These are phyloP conservation scores for Plectranthus barbatus DNA, from an alignment of 257 asterid species.

Conservation along the genomic window DNA sequence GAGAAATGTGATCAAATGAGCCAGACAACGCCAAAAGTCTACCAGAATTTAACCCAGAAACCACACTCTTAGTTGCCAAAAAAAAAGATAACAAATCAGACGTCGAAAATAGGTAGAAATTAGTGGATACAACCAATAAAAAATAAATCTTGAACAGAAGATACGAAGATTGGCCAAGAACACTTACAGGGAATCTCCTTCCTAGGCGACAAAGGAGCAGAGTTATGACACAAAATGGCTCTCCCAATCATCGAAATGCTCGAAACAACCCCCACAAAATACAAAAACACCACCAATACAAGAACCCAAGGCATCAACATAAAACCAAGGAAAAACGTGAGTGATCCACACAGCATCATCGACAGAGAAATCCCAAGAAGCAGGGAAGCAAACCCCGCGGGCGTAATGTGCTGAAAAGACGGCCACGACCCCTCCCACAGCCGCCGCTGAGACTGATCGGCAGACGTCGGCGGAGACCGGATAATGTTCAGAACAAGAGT, in stretches of 20 bases:
- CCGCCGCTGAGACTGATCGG: slow-evolving; percentile 21
- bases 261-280: slow-evolving; percentile 73
- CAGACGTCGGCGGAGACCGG: slow-evolving; percentile 30
- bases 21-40: too few species aligned
- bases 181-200: slow-evolving; percentile 52
- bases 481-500: slow-evolving; percentile 33
- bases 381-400: slow-evolving; percentile 73
- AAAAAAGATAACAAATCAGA: neutral
- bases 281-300: slow-evolving; percentile 58
- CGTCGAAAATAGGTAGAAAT: neutral
- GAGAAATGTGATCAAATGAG: too few species aligned
- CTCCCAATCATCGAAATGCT: slow-evolving; percentile 77
- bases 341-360: slow-evolving; percentile 80
- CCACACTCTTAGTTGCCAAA: neutral
- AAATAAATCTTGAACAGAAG: neutral
- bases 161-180: neutral
- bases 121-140: neutral
- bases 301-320: slow-evolving; percentile 93
- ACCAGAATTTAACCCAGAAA: too few species aligned
- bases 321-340: slow-evolving; percentile 84
- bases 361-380: slow-evolving; percentile 68
- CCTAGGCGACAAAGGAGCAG: slow-evolving; percentile 34
- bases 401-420: slow-evolving; percentile 50
- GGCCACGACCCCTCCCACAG: slow-evolving; percentile 13
- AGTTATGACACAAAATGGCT: slow-evolving; percentile 37